Conservation (phyloP, 495 filamentous ascomycete genomes). For the Talaromyces proteolyticus region DNA sequence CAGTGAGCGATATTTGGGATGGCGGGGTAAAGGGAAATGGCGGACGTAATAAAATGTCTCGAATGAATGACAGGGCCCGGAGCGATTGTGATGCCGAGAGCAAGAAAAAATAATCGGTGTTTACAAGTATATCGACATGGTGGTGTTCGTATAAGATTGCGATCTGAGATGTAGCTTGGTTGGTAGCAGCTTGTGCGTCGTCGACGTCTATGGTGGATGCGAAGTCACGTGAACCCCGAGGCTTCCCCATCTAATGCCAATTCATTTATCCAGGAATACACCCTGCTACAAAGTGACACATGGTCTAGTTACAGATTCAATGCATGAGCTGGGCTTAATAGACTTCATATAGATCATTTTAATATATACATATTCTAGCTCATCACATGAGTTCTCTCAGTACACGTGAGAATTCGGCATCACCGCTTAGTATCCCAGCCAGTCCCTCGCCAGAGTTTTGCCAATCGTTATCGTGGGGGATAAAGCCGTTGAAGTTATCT, state of each 20-base stretch:
- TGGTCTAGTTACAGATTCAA: too few relatives aligned
- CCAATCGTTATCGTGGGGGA: slow-evolving; percentile 34
- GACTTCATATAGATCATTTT: too few relatives aligned
- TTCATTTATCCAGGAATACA: too few relatives aligned
- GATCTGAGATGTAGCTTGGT: background rate
- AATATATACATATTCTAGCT: background rate
- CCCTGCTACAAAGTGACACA: too few relatives aligned
- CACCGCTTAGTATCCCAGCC: slow-evolving; percentile 48
- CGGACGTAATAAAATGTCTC: background rate
- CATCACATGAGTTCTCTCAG: slow-evolving; percentile 60
- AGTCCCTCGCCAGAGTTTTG: slow-evolving; percentile 41
- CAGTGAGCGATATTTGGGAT: background rate
- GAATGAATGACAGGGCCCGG: background rate
- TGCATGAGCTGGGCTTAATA: too few relatives aligned
- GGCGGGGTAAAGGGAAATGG: slow-evolving; percentile 4
- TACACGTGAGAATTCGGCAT: slow-evolving; percentile 59
- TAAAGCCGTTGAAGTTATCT: slow-evolving; percentile 39
- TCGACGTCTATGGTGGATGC: background rate
- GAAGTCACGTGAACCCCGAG: background rate
- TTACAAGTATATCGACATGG: background rate
- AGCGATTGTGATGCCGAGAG: background rate
- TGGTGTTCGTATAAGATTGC: background rate
- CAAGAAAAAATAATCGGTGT: background rate
- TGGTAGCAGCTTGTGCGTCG: background rate
- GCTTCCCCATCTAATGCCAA: too few relatives aligned